These are phyloP conservation scores for Vigna angularis DNA, from an alignment of 306 rosid genomes.

Conservation along the genomic window DNA sequence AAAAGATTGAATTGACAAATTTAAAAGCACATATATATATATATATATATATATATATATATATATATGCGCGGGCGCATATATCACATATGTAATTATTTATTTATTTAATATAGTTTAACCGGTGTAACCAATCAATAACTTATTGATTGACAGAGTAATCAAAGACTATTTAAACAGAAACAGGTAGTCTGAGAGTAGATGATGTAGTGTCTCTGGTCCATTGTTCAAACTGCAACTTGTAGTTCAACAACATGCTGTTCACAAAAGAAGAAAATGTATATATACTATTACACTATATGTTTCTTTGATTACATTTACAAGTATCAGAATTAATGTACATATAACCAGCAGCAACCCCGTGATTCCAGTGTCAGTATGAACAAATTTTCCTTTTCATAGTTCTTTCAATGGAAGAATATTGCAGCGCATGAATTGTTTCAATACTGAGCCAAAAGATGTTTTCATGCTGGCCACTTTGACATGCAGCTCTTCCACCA, in stretches of 20 bases:
- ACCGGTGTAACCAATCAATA: not conserved
- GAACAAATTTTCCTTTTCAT: not conserved
- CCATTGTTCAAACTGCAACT: not conserved
- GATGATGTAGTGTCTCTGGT: not conserved
- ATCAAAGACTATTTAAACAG: not conserved
- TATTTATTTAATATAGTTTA: not conserved
- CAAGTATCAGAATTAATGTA: not conserved
- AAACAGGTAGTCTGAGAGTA: not conserved
- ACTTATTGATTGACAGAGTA: not conserved
- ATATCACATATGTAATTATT: too few relatives aligned
- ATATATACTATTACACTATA: not conserved
- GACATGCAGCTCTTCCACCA: not conserved
- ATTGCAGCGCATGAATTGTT: slow-evolving; percentile 4
- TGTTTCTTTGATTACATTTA: not conserved
- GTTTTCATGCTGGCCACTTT: not conserved
- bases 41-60: too few relatives aligned
- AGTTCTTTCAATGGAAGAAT: not conserved
- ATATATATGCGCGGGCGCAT: too few relatives aligned
- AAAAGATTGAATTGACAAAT: too few relatives aligned
- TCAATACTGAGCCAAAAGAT: slow-evolving; percentile 5
- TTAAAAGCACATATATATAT: too few relatives aligned
- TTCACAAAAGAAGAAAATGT: not conserved
- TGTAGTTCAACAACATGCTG: not conserved
- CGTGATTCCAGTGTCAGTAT: not conserved
- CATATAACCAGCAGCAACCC: slow-evolving; percentile 6